Percentiles rank a stretch among this genome's conserved stretches.
These are phyloP conservation scores for Podaxis rugospora DNA, from an alignment of 768 basidiomycete genomes.

Conservation along the genomic window DNA sequence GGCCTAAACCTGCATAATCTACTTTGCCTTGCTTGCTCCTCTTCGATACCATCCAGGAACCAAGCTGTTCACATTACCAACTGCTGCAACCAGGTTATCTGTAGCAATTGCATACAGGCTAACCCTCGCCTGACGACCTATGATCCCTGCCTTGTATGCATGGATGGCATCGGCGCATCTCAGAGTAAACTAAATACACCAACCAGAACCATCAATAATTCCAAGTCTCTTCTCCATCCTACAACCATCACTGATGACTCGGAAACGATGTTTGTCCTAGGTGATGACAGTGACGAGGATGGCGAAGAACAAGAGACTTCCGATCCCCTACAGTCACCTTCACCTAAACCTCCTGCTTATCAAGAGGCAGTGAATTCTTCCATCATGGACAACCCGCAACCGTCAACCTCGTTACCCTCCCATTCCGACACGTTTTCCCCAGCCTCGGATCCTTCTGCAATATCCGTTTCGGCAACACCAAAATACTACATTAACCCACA, in stretches of 20 bases:
- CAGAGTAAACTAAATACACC: conserved; percentile 3
- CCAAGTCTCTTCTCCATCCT: conserved; percentile 14
- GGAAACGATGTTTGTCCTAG: conserved; percentile 60
- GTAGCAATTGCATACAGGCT: conserved; percentile 46
- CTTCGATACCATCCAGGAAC: conserved; percentile 39
- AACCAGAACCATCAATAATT: not conserved
- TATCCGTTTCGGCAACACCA: not conserved
- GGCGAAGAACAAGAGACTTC: conserved; percentile 25
- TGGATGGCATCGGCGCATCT: conserved; percentile 49
- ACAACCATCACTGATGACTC: conserved; percentile 38
- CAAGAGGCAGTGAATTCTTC: conserved; percentile 1
- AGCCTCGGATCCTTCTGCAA: not conserved
- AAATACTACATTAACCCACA: conserved; percentile 51
- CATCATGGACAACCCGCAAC: not conserved
- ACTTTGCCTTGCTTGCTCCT: conserved; percentile 61
- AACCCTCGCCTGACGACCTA: conserved; percentile 68
- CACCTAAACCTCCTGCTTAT: conserved; percentile 8
- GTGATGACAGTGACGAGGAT: conserved; percentile 54
- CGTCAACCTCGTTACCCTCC: not conserved
- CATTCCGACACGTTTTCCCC: not conserved
- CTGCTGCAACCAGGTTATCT: conserved; percentile 68
- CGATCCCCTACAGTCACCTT: not conserved
- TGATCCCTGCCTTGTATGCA: conserved; percentile 68
- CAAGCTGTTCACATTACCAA: conserved; percentile 42
- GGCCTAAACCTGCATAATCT: conserved; percentile 22